phyloP scores from a whole-genome alignment of 2,329 filamentous ascomycete genomes.

The Diaporthe capsici region DNA sequence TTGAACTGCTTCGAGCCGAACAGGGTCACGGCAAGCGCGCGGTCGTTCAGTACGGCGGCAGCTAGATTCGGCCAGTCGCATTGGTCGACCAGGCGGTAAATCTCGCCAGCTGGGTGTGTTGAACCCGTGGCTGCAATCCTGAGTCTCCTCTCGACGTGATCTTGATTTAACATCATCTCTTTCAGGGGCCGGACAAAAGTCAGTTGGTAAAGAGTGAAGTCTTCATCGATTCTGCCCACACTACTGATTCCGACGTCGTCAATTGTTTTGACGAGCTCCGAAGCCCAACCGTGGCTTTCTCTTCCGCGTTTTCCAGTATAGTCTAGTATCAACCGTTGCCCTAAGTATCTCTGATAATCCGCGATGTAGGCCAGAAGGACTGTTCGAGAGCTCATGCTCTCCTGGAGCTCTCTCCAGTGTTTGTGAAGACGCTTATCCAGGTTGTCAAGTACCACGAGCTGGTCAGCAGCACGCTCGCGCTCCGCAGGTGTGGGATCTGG shows the following conservation, averaged over 20 bases:
- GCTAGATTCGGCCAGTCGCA: constrained; percentile 16
- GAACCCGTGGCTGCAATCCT: not conserved
- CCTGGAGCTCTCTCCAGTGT: constrained; percentile 1
- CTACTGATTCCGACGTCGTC: not conserved
- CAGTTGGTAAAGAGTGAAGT: not conserved
- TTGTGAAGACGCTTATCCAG: not conserved
- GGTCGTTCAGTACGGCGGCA: not conserved
- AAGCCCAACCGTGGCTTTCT: not conserved
- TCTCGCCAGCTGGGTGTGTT: not conserved
- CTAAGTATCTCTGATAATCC: not conserved
- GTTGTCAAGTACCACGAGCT: not conserved
- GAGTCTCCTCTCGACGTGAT: not conserved
- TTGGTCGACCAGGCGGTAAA: not conserved
- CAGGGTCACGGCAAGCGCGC: not conserved
- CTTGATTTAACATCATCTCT: constrained; percentile 20
- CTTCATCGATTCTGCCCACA: not conserved
- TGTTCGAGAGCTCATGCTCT: not conserved
- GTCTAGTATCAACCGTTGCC: not conserved
- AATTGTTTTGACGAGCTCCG: not conserved
- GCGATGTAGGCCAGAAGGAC: not conserved
- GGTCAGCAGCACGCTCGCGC: not conserved
- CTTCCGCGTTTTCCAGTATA: not conserved
- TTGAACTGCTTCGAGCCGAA: constrained; percentile 1
- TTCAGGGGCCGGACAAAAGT: not conserved
- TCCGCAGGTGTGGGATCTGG: not conserved